Conservation (phyloP, 805 yeast species). For the Candida nonsorbophila region DNA sequence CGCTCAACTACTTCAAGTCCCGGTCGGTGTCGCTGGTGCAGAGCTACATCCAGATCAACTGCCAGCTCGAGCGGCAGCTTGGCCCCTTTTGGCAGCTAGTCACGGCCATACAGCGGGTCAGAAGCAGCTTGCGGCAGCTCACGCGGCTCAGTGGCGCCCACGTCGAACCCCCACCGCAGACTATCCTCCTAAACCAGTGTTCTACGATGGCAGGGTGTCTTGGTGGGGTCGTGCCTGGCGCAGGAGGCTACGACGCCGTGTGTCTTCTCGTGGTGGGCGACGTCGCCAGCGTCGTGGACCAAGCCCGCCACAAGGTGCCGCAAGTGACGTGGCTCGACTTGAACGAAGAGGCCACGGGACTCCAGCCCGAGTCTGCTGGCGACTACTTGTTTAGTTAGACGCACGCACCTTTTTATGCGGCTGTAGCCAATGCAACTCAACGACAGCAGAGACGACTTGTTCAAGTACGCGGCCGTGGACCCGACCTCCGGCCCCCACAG, state of each 20-base stretch:
- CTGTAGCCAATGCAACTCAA: not conserved
- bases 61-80: constrained; percentile 1
- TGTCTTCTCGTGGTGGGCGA: constrained; percentile 58
- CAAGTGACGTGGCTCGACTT: constrained; percentile 66
- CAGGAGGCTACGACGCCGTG: constrained; percentile 96
- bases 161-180: constrained; percentile 82
- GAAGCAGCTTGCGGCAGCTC: constrained; percentile 54
- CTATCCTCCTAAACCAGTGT: constrained; percentile 54
- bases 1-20: constrained; percentile 8
- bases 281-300: constrained; percentile 27
- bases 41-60: constrained; percentile 1
- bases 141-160: constrained; percentile 71
- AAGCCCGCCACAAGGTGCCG: constrained; percentile 22
- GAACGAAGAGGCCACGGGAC: constrained; percentile 56
- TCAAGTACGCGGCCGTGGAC: no score
- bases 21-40: constrained; percentile 1
- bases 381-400: no score
- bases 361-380: constrained; percentile 41
- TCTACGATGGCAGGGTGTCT: constrained; percentile 60
- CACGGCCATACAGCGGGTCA: constrained; percentile 42
- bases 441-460: no score
- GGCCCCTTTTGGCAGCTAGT: constrained; percentile 25
- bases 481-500: no score
- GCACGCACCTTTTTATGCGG: no score
- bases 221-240: constrained; percentile 98